A percentile compares a stretch with the other conserved stretches of the same genome.
These are phyloP conservation scores for Actinomucor elegans DNA, from an alignment of 371 early-diverging fungal species.

Conservation along the genomic window DNA sequence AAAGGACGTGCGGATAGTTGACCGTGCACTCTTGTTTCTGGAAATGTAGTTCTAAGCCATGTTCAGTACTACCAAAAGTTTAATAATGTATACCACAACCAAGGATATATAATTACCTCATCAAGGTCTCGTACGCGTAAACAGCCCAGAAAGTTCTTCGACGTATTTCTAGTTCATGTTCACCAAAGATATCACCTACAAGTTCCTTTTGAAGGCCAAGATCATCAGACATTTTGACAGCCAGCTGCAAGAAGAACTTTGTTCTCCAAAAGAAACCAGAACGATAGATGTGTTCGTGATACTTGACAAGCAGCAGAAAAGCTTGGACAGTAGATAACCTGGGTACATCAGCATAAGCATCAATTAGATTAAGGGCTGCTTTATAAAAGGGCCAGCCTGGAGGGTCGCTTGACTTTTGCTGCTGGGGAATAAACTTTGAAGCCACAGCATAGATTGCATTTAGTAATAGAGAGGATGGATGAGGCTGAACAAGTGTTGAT, in stretches of 20 bases:
- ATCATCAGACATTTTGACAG: conserved; percentile 40
- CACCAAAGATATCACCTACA: background rate
- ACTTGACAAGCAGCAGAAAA: conserved; percentile 45
- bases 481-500: conserved; percentile 39
- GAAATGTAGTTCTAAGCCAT: conserved; percentile 22
- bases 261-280: conserved; percentile 51
- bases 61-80: conserved; percentile 24
- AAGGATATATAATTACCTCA: conserved; percentile 16
- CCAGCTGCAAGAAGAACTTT: conserved; percentile 33
- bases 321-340: conserved; percentile 48
- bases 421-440: conserved; percentile 15
- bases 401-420: conserved; percentile 34
- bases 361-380: conserved; percentile 31
- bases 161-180: conserved; percentile 7
- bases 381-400: conserved; percentile 46
- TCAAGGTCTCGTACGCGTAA: conserved; percentile 21
- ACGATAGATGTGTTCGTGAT: conserved; percentile 42
- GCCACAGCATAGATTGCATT: conserved; percentile 60
- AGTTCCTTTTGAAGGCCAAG: conserved; percentile 23
- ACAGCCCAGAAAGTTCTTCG: conserved; percentile 30
- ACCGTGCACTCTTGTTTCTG: conserved; percentile 22
- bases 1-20: conserved; percentile 23
- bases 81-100: background rate
- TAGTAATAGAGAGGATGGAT: conserved; percentile 51
- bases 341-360: conserved; percentile 40